Evolutionary conservation across 768 basidiomycete genomes (phyloP).

Genomic region (Russula lepida): DNA sequence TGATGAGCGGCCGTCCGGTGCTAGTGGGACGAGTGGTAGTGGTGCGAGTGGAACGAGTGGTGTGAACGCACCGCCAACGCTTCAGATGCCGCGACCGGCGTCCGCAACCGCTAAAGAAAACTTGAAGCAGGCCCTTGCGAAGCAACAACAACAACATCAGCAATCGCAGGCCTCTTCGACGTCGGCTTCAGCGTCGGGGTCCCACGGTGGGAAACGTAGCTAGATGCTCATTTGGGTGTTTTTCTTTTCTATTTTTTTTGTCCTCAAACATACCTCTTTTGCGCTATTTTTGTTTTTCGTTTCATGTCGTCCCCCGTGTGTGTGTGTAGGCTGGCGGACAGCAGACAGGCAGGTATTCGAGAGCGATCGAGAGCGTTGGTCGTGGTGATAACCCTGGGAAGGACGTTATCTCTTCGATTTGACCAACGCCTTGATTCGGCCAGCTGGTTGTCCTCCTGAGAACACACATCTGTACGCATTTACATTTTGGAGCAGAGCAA

Average conservation of each 20-base stretch:
- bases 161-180: neutral
- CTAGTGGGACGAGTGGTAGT: neutral
- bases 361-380: neutral
- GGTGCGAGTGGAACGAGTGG: neutral
- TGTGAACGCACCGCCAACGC: slow-evolving; percentile 15
- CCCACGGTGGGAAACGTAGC: slow-evolving; percentile 11
- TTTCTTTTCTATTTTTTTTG: neutral
- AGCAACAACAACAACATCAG: neutral
- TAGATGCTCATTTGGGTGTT: neutral
- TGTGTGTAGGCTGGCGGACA: neutral
- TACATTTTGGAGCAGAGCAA: no score
- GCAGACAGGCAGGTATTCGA: neutral
- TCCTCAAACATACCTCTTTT: neutral
- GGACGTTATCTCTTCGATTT: no score
- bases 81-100: slow-evolving; percentile 16
- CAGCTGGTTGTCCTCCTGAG: no score
- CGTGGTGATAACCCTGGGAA: neutral
- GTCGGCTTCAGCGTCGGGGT: neutral
- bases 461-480: no score
- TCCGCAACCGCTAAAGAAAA: slow-evolving; percentile 25
- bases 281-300: neutral
- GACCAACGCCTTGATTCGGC: no score
- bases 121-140: slow-evolving; percentile 3
- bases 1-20: slow-evolving; percentile 11
- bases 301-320: neutral